Conservation (phyloP, 2,329 filamentous ascomycete genomes). For the Nectriaceae sp. region DNA sequence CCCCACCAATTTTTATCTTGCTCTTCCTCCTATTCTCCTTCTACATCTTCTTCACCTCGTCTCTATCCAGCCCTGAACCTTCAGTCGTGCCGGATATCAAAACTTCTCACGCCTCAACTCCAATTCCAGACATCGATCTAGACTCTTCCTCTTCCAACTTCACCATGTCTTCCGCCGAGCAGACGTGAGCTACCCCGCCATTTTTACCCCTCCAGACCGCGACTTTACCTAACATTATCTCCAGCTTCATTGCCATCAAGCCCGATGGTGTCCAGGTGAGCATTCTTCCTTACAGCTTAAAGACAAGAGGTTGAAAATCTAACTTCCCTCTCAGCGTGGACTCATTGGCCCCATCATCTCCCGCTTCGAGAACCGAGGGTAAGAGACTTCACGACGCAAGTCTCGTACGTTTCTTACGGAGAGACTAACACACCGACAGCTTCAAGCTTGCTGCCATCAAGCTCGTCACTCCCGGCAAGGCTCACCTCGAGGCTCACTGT, state of each 20-base stretch:
- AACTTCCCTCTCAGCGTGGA: conserved; percentile 69
- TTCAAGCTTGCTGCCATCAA: conserved; percentile 99
- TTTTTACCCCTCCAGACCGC: conserved; percentile 23
- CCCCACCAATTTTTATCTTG: conserved; percentile 46
- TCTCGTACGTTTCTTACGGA: conserved; percentile 13
- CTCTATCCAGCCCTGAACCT: conserved; percentile 29
- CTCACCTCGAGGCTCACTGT: conserved; percentile 98
- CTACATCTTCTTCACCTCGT: conserved; percentile 38
- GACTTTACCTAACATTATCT: conserved; percentile 27
- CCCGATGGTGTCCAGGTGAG: conserved; percentile 97
- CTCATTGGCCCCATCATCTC: conserved; percentile 96
- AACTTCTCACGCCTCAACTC: conserved; percentile 27
- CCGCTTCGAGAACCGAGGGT: conserved; percentile 97
- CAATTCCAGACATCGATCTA: conserved; percentile 30
- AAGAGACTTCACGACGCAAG: conserved; percentile 33
- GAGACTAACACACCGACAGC: conserved; percentile 47
- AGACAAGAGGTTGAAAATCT: conserved; percentile 6
- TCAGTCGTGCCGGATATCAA: conserved; percentile 29
- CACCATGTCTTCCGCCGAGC: conserved; percentile 74
- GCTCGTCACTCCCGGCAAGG: conserved; percentile 84
- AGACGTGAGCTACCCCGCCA: conserved; percentile 70
- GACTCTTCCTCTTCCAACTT: conserved; percentile 29
- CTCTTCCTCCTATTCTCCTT: conserved; percentile 39
- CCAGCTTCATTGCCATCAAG: conserved; percentile 99
- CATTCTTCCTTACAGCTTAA: conserved; percentile 2